Conservation (phyloP, 1,284 basidiomycete genomes). For the Ganoderma lingzhi region DNA sequence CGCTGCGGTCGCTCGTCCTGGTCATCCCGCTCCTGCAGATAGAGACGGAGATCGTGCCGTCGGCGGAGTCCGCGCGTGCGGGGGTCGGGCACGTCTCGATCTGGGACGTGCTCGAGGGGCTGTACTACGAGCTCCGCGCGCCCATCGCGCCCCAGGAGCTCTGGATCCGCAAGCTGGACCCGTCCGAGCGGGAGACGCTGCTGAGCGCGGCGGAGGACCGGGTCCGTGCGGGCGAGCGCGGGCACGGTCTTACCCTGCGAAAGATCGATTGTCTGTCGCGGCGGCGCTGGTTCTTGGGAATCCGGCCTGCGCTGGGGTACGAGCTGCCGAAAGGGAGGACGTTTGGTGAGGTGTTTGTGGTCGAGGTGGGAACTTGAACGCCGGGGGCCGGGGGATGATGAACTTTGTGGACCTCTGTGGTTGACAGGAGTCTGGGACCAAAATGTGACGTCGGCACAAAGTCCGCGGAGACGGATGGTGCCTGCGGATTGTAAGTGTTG, state of each 20-base stretch:
- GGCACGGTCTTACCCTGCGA: slow-evolving; percentile 17
- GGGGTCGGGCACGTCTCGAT: slow-evolving; percentile 16
- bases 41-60: slow-evolving; percentile 13
- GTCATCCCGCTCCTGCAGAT: slow-evolving; percentile 12
- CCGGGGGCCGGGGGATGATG: neutral
- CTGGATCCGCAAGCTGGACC: neutral
- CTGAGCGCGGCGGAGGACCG: neutral
- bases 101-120: slow-evolving; percentile 25
- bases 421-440: neutral
- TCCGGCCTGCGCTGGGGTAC: slow-evolving; percentile 16
- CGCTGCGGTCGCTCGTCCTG: slow-evolving; percentile 18
- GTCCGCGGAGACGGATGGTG: neutral
- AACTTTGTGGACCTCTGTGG: slow-evolving; percentile 5
- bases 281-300: slow-evolving; percentile 26
- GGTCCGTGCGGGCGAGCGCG: neutral
- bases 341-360: slow-evolving; percentile 29
- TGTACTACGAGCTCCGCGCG: slow-evolving; percentile 18
- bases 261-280: slow-evolving; percentile 31
- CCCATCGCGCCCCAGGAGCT: slow-evolving; percentile 7
- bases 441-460: neutral
- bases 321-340: slow-evolving; percentile 17
- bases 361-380: slow-evolving; percentile 13
- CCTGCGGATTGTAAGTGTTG: neutral
- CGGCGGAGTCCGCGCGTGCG: neutral
- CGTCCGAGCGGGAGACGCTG: neutral